Conservation (phyloP, 805 yeast genomes). For the Komagataella phaffii region DNA sequence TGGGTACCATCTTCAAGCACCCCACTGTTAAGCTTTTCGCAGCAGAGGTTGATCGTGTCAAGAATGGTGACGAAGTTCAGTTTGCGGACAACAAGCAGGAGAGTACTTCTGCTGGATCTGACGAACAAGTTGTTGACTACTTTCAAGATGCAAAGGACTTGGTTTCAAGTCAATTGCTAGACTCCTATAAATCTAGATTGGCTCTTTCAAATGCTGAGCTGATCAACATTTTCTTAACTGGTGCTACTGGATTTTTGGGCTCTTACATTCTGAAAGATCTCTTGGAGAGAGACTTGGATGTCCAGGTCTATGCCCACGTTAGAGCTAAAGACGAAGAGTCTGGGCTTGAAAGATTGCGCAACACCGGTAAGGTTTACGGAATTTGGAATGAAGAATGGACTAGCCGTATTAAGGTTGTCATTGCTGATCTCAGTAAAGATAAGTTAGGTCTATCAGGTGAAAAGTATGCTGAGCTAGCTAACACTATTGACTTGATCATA, state of each 20-base stretch:
- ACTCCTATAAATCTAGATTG: constrained; percentile 29
- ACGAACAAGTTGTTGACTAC: constrained; percentile 29
- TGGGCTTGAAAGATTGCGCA: constrained; percentile 66
- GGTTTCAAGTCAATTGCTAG: constrained; percentile 23
- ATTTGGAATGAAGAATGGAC: constrained; percentile 56
- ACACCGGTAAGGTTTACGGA: constrained; percentile 74
- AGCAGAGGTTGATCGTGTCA: constrained; percentile 46
- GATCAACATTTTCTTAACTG: constrained; percentile 67
- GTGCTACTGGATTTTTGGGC: constrained; percentile 94
- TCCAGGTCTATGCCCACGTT: constrained; percentile 77
- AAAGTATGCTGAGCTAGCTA: constrained; percentile 45
- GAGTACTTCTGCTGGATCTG: constrained; percentile 13
- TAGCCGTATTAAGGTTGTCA: constrained; percentile 48
- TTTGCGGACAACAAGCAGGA: constrained; percentile 19
- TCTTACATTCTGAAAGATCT: constrained; percentile 75
- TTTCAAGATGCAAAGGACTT: constrained; percentile 60
- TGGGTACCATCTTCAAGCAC: constrained; percentile 79
- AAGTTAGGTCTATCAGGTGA: constrained; percentile 53
- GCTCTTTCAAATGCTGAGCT: constrained; percentile 10
- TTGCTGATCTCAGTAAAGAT: constrained; percentile 69
- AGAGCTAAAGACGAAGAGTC: constrained; percentile 60
- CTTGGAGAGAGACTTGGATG: constrained; percentile 37
- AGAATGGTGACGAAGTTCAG: constrained; percentile 34
- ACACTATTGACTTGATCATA: constrained; percentile 64
- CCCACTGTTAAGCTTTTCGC: constrained; percentile 82